A percentile compares a stretch with the other conserved stretches of the same genome.
These are phyloP conservation scores for Sporothrix dimorphospora DNA, from an alignment of 2,329 filamentous ascomycete genomes.

Conservation along the genomic window DNA sequence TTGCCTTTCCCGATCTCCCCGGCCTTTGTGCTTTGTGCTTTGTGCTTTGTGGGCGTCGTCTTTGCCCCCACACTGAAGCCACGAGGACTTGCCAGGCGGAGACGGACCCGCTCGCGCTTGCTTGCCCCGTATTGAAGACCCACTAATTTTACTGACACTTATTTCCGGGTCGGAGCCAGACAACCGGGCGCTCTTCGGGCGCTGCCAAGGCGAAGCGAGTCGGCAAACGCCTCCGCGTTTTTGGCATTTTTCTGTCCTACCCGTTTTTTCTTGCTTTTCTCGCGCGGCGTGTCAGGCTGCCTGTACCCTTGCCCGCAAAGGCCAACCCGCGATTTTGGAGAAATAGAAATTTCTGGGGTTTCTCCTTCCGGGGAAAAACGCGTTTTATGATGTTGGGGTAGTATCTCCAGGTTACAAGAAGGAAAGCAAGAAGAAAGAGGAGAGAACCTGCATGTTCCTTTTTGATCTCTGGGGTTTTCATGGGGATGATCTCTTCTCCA, in stretches of 20 bases:
- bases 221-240: background rate
- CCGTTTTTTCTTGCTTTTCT: no score
- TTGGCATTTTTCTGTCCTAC: background rate
- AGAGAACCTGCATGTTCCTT: background rate
- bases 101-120: background rate
- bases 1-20: background rate
- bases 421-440: background rate
- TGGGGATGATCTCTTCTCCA: constrained; percentile 16
- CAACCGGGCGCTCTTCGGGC: background rate
- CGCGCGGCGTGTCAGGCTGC: no score
- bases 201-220: background rate
- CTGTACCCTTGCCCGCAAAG: no score
- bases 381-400: constrained; percentile 16
- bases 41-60: background rate
- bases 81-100: background rate
- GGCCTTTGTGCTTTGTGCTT: background rate
- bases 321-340: background rate
- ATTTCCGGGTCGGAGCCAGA: constrained; percentile 19
- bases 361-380: constrained; percentile 3
- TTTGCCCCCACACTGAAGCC: background rate
- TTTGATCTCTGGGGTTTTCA: background rate
- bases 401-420: background rate
- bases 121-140: background rate
- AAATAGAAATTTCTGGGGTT: constrained; percentile 10
- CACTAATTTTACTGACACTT: constrained; percentile 8